Conservation (phyloP, 2,329 filamentous ascomycete genomes). For the Colletotrichum orchidophilum region DNA sequence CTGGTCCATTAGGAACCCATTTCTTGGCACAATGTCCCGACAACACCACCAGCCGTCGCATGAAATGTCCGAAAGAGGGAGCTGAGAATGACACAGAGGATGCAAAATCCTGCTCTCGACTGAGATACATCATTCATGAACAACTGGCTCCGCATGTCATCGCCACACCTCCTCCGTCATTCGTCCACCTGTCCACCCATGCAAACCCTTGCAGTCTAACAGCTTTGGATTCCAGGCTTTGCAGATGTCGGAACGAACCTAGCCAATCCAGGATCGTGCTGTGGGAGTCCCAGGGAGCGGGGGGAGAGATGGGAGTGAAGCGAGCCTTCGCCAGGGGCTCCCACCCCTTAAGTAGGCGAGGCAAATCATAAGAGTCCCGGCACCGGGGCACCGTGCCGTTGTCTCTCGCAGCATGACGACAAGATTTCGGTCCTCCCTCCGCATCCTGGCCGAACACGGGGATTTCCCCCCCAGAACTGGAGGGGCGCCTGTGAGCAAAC, state of each 20-base stretch:
- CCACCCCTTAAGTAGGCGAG: not conserved
- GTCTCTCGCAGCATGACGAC: conserved; percentile 9
- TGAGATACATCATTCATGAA: not conserved
- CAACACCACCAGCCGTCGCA: not conserved
- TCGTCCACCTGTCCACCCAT: not conserved
- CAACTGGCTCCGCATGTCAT: not conserved
- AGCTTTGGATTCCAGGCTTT: not conserved
- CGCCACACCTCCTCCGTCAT: not conserved
- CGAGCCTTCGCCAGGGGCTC: not conserved
- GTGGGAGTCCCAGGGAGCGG: not conserved
- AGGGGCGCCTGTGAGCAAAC: not conserved
- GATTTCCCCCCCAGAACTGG: conserved; percentile 4
- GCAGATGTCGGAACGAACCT: not conserved
- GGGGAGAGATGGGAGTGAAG: not conserved
- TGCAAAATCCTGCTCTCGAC: conserved; percentile 5
- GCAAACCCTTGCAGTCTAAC: not conserved
- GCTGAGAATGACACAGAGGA: not conserved
- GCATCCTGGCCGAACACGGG: conserved; percentile 12
- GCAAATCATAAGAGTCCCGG: conserved; percentile 8
- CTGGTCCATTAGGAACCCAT: not conserved
- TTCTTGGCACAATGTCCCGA: conserved; percentile 8
- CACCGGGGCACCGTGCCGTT: conserved; percentile 5
- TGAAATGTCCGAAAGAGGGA: conserved; percentile 14
- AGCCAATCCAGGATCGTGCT: not conserved
- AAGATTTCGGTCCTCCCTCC: conserved; percentile 2